Evolutionary conservation across 2,329 filamentous ascomycete genomes (phyloP), one percentile per base, ranked within the genome.

Genomic region (Pseudogymnoascus destructans): DNA sequence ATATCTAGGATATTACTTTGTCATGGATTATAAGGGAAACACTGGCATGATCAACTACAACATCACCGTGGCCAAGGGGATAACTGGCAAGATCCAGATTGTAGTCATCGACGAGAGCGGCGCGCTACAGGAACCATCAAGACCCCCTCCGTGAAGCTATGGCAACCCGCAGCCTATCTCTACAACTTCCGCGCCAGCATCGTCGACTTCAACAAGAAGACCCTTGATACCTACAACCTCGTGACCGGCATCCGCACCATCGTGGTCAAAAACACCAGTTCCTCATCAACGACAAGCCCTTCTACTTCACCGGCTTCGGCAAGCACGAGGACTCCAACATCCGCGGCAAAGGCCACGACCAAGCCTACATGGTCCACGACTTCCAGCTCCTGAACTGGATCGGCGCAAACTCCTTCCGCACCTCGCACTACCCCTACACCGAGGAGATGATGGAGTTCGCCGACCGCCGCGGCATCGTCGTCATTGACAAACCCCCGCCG

Each of bases 351-450:
- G 68, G 66, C 15, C 63, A 67, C 59, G 67, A 70, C 9, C 61
- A 63, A 10, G 66, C 66, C 1, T 68, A 66, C 59, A 66, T 70
- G 65, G 60, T 70, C 2, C 68, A 68, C 52, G 68, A 70, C 54
- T 70, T 68, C 57, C 59, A 65, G 19, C 61, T 70, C 6, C 59
- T 70, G 55, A 55, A 64, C 15, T 69, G 68, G 66, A 65, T 65
- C 0, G 66, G 66, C 1, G 68, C 68, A 1, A 70, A 70, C 59
- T 70, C 68, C 3, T 70, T 70, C 60, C 63, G 68, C 1, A 68
- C 66, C 1, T 61, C 66, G 0, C 66, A 70, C 58, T 70, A 70
- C 38, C 68, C 68, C 0, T 69, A 70, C 59, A 66, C 65, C 0
- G 63, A 67, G 17, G 67, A 68, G n/a, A 61, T 67, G 3, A 60